phyloP scores from a whole-genome alignment of 257 asterid genomes.

The Solanum appendiculatum region DNA sequence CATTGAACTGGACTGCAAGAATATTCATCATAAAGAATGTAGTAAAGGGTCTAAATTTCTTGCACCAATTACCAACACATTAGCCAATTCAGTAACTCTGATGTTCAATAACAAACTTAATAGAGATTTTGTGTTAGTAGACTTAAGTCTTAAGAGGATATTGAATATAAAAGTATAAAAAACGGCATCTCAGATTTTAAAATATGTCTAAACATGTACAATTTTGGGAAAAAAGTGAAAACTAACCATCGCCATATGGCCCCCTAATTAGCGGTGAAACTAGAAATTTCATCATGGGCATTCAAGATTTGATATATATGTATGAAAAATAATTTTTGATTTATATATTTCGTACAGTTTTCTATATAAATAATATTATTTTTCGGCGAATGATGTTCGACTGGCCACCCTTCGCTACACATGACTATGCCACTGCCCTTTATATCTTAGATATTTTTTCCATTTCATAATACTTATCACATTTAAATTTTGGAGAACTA shows the following conservation, averaged over 20 bases:
- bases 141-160: too few relatives aligned
- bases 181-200: too few relatives aligned
- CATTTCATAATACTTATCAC: not conserved
- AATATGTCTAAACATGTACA: not conserved
- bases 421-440: not conserved
- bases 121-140: too few relatives aligned
- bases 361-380: too few relatives aligned
- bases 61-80: slow-evolving; percentile 28
- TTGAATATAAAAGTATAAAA: too few relatives aligned
- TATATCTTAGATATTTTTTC: too few relatives aligned
- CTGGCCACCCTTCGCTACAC: not conserved
- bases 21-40: slow-evolving; percentile 43
- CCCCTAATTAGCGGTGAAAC: not conserved
- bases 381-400: not conserved
- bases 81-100: not conserved
- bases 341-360: too few relatives aligned
- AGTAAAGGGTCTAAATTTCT: slow-evolving; percentile 39
- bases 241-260: not conserved
- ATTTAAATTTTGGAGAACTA: too few relatives aligned
- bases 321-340: too few relatives aligned
- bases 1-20: slow-evolving; percentile 45
- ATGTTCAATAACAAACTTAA: too few relatives aligned
- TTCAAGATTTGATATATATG: not conserved
- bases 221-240: not conserved
- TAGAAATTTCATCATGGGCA: not conserved